phyloP scores from a whole-genome alignment of 352 stramenopile genomes.

The Phytophthora capsici region DNA sequence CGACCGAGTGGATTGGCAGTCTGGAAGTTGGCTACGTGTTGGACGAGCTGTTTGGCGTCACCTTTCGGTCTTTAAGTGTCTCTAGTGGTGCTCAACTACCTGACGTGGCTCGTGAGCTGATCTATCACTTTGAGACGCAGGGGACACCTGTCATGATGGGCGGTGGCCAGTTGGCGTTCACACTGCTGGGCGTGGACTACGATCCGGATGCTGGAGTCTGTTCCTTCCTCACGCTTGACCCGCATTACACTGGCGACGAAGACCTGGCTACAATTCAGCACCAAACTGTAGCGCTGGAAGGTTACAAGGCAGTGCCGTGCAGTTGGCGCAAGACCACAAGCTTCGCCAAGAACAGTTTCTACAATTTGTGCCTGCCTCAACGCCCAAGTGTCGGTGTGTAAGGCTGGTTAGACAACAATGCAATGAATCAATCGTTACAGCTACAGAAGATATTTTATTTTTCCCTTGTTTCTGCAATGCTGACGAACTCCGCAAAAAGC shows the following conservation, averaged over 20 bases:
- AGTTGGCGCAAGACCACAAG: conserved; percentile 67
- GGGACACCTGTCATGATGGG: conserved; percentile 90
- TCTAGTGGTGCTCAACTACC: conserved; percentile 60
- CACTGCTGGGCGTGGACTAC: conserved; percentile 79
- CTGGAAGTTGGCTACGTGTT: conserved; percentile 87
- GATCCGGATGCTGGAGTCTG: conserved; percentile 64
- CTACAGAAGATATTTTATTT: conserved; percentile 48
- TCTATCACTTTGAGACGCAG: conserved; percentile 79
- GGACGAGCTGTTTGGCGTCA: conserved; percentile 77
- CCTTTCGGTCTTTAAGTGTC: conserved; percentile 73
- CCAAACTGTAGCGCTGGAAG: conserved; percentile 62
- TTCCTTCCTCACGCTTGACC: conserved; percentile 83
- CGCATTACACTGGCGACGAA: conserved; percentile 80
- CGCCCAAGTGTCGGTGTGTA: conserved; percentile 43
- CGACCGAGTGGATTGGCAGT: conserved; percentile 84
- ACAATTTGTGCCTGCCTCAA: conserved; percentile 82
- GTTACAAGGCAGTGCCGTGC: conserved; percentile 77
- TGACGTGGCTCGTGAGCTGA: conserved; percentile 68
- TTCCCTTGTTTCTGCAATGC: conserved; percentile 40
- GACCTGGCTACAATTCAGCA: conserved; percentile 73
- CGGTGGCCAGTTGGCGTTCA: conserved; percentile 83
- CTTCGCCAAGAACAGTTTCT: conserved; percentile 74
- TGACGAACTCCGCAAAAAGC: conserved; percentile 16
- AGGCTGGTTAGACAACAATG: conserved; percentile 1
- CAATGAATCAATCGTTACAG: conserved; percentile 26